Evolutionary conservation across 1,284 basidiomycete genomes (phyloP).

Genomic region (Marasmius oreades): DNA sequence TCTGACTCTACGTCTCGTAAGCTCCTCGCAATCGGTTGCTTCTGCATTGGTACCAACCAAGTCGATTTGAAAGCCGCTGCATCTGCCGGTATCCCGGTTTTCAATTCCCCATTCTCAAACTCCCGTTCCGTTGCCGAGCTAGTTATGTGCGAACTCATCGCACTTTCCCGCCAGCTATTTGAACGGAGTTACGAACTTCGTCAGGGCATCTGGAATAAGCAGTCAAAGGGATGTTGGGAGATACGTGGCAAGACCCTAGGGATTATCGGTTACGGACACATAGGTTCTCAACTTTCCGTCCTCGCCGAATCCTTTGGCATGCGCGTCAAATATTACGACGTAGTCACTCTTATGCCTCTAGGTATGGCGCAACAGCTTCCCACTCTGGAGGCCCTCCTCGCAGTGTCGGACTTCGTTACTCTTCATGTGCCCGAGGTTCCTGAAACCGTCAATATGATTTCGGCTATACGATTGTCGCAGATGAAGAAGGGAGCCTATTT

Average conservation of each 20-base stretch:
- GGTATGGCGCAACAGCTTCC: slow-evolving; percentile 92
- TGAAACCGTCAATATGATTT: slow-evolving; percentile 96
- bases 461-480: slow-evolving; percentile 67
- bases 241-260: slow-evolving; percentile 96
- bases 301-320: slow-evolving; percentile 97
- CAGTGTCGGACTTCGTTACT: slow-evolving; percentile 88
- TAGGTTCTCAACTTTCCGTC: slow-evolving; percentile 96
- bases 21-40: slow-evolving; percentile 97
- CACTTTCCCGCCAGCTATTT: slow-evolving; percentile 91
- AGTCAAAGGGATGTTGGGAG: slow-evolving; percentile 98
- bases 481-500: slow-evolving; percentile 98
- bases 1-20: slow-evolving; percentile 28
- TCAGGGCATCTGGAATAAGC: slow-evolving; percentile 96
- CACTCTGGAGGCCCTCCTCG: slow-evolving; percentile 75
- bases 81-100: slow-evolving; percentile 92
- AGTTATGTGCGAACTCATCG: slow-evolving; percentile 92
- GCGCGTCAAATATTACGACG: slow-evolving; percentile 94
- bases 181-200: slow-evolving; percentile 90
- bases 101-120: slow-evolving; percentile 99
- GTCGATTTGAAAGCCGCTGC: slow-evolving; percentile 89
- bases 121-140: slow-evolving; percentile 99
- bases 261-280: slow-evolving; percentile 98
- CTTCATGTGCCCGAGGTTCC: slow-evolving; percentile 96
- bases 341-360: slow-evolving; percentile 97
- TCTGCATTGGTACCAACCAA: slow-evolving; percentile 99